Evolutionary conservation across 495 filamentous ascomycete genomes (phyloP).

Genomic region (Wilcoxina mikolae): DNA sequence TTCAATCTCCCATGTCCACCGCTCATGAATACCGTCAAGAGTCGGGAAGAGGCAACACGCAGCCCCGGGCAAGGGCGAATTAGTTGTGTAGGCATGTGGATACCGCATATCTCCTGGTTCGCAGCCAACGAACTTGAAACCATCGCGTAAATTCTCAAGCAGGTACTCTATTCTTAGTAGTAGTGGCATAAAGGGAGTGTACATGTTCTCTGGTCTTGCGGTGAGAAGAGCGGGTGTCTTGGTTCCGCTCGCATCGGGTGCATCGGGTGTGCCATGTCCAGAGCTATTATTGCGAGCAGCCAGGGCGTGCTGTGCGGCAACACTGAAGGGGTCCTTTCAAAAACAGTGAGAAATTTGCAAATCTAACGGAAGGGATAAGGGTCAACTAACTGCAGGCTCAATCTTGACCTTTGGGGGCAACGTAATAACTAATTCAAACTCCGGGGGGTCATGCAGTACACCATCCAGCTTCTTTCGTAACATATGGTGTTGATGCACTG

Average conservation of each 20-base stretch:
- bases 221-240: conserved; percentile 23
- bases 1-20: conserved; percentile 74
- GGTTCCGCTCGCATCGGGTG: conserved; percentile 22
- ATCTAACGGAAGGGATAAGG: conserved; percentile 12
- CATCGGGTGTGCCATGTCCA: conserved; percentile 18
- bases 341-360: not conserved
- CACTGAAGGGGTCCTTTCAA: conserved; percentile 23
- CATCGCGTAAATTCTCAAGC: conserved; percentile 60
- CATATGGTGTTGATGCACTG: conserved; percentile 65
- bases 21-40: conserved; percentile 62
- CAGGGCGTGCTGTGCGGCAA: conserved; percentile 21
- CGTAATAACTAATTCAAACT: conserved; percentile 46
- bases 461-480: conserved; percentile 49
- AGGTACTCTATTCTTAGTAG: conserved; percentile 56
- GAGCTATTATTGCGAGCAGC: conserved; percentile 10
- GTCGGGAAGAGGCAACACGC: conserved; percentile 83
- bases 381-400: conserved; percentile 42
- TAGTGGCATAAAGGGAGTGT: conserved; percentile 41
- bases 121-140: conserved; percentile 77
- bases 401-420: conserved; percentile 54
- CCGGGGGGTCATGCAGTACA: conserved; percentile 43
- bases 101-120: conserved; percentile 63
- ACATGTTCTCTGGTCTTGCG: conserved; percentile 10
- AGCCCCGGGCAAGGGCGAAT: conserved; percentile 57
- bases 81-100: conserved; percentile 81